Evolutionary conservation across 2,329 filamentous ascomycete species (phyloP), one percentile per base, ranked within the genome.

Genomic region (Zymoseptoria tritici): DNA sequence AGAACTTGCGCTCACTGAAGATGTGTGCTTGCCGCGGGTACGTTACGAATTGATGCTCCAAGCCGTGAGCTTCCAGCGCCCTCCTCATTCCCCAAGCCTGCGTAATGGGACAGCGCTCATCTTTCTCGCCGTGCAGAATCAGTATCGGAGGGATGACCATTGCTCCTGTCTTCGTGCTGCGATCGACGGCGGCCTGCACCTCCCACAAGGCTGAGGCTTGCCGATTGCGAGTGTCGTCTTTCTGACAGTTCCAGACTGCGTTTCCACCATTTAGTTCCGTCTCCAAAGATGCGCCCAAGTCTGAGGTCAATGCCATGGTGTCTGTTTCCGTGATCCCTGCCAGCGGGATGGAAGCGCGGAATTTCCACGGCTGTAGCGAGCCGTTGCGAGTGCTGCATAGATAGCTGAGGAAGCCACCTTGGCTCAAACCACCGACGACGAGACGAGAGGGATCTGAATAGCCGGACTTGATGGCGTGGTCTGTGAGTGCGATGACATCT

Each of bases 321-420:
- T 78, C 76, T 19, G 66, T 68, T 42, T 78, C 75, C 1, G 64
- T 71, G 4, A 76, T 63, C 0, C 76, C 76, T 1, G 73, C 74
- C 0, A 75, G 72, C 0, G 74, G 70, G 0, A 78, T 70, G 1
- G 67, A 66, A 4, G 72, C 75, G 8, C 66, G 63, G 64, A 76
- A 77, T 2, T 65, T 63, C 74, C 76, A 78, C 66, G 62, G 1
- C 59, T 65, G 56, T 73, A 57, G 67, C 1, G 66, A 59, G 4
- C 73, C 73, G 57, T 77, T 76, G 13, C 75, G 71, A 2, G 74
- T 73, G 22, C 68, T 66, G 26, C 68, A 69, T 1, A 78, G 68
- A 61, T 75, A 77, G 2, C 71, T 67, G 0, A 78, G 61, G 13
- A 72, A 74, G 1, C 76, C 76, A 9, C 76, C 76, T 60, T 77